These are phyloP conservation scores for Talaromyces funiculosus DNA, from an alignment of 2,329 filamentous ascomycete species.

Conservation along the genomic window DNA sequence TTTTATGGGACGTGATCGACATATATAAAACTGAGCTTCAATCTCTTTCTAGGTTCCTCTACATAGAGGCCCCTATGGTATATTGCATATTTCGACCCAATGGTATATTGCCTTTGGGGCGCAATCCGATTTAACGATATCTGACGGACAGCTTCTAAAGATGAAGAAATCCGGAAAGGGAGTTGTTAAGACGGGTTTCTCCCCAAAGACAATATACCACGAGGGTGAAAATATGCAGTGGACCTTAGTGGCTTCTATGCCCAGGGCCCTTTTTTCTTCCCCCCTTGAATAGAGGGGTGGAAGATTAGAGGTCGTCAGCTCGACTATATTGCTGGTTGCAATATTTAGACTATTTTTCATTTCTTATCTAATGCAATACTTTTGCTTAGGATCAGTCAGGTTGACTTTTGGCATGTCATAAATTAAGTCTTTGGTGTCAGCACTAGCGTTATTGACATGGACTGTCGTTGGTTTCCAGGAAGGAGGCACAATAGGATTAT, in stretches of 20 bases:
- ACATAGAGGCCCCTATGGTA: background rate
- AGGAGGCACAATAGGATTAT: background rate
- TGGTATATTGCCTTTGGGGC: background rate
- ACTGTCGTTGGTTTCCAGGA: background rate
- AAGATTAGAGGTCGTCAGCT: background rate
- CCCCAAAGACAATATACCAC: background rate
- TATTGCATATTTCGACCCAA: background rate
- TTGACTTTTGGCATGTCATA: background rate
- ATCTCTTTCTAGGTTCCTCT: slow-evolving; percentile 3
- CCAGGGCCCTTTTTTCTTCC: background rate
- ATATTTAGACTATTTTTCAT: background rate
- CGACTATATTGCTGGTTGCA: background rate
- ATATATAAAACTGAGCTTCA: background rate
- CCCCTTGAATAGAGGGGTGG: background rate
- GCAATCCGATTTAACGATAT: background rate
- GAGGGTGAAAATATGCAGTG: background rate
- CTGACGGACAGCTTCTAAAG: background rate
- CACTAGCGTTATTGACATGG: background rate
- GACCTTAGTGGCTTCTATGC: background rate
- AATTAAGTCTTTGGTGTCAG: background rate
- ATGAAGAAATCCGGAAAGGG: background rate
- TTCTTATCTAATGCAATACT: background rate
- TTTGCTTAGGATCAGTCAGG: background rate
- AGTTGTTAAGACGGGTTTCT: background rate
- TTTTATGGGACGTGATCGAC: background rate